phyloP scores from a whole-genome alignment of 1,284 basidiomycete genomes.

The Moniliophthora roreri region DNA sequence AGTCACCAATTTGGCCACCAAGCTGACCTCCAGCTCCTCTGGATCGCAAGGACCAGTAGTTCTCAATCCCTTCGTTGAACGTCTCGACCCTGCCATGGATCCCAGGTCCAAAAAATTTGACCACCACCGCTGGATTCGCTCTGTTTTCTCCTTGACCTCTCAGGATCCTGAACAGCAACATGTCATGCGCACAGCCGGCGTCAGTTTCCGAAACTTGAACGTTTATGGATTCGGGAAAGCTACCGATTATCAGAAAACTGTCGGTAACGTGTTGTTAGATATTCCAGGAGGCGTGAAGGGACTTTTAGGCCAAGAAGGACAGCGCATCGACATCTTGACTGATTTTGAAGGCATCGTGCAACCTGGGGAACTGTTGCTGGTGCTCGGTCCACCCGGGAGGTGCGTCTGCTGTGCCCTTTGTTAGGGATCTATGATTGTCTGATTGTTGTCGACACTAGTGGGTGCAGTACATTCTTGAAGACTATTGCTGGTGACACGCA shows the following conservation, averaged over 20 bases:
- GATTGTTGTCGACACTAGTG: slow-evolving; percentile 26
- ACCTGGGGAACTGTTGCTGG: slow-evolving; percentile 51
- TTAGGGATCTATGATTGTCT: neutral
- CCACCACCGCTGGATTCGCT: slow-evolving; percentile 36
- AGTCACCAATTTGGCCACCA: neutral
- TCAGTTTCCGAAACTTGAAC: slow-evolving; percentile 40
- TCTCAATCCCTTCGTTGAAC: slow-evolving; percentile 9
- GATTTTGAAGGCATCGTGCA: slow-evolving; percentile 34
- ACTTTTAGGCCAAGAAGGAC: slow-evolving; percentile 23
- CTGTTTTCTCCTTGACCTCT: slow-evolving; percentile 25
- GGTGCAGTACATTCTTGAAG: slow-evolving; percentile 57
- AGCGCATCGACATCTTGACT: slow-evolving; percentile 43
- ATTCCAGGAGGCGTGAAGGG: slow-evolving; percentile 29
- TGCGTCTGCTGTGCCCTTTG: slow-evolving; percentile 7
- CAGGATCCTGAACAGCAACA: slow-evolving; percentile 28
- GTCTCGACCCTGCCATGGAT: slow-evolving; percentile 34
- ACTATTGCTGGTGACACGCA: slow-evolving; percentile 53
- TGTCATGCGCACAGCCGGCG: slow-evolving; percentile 32
- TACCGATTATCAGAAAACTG: slow-evolving; percentile 46
- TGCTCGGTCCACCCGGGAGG: slow-evolving; percentile 49
- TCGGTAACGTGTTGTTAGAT: slow-evolving; percentile 38
- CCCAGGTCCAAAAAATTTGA: slow-evolving; percentile 39
- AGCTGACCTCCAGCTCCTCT: too few relatives aligned
- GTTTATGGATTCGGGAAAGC: slow-evolving; percentile 42
- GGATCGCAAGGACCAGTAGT: neutral